These are phyloP conservation scores for Gentiana macrophylla DNA, from an alignment of 257 asterid genomes.

Conservation along the genomic window DNA sequence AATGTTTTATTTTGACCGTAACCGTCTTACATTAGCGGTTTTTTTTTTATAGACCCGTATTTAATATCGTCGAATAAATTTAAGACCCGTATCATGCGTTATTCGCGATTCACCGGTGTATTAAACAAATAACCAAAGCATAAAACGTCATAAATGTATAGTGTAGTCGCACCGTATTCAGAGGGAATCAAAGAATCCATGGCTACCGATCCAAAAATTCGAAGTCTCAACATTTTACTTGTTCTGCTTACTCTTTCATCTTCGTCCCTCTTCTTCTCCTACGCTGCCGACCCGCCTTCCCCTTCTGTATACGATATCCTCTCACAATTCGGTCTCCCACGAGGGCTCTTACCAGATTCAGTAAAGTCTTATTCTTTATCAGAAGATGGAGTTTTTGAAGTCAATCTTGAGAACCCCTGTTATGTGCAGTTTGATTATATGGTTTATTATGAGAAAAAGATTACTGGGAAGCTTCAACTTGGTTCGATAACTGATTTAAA, in stretches of 20 bases:
- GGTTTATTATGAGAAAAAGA: conserved; percentile 65
- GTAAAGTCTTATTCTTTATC: conserved; percentile 56
- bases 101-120: too few relatives aligned
- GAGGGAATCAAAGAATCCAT: conserved; percentile 5
- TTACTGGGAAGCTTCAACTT: conserved; percentile 54
- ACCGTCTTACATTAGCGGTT: too few relatives aligned
- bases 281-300: conserved; percentile 6
- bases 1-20: too few relatives aligned
- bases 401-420: conserved; percentile 48
- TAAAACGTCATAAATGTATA: too few relatives aligned
- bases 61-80: too few relatives aligned
- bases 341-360: conserved; percentile 78
- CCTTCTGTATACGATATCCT: conserved; percentile 67
- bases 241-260: not conserved
- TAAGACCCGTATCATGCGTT: too few relatives aligned
- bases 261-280: conserved; percentile 2
- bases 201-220: conserved; percentile 13
- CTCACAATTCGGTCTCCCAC: conserved; percentile 58
- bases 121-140: too few relatives aligned
- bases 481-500: conserved; percentile 60
- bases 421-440: conserved; percentile 72
- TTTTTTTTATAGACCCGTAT: too few relatives aligned
- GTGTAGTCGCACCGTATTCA: too few relatives aligned
- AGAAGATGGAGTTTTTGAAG: conserved; percentile 69
- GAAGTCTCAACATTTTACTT: conserved; percentile 6